Conservation (phyloP, 257 asterid species). For the Solanum verrucosum region DNA sequence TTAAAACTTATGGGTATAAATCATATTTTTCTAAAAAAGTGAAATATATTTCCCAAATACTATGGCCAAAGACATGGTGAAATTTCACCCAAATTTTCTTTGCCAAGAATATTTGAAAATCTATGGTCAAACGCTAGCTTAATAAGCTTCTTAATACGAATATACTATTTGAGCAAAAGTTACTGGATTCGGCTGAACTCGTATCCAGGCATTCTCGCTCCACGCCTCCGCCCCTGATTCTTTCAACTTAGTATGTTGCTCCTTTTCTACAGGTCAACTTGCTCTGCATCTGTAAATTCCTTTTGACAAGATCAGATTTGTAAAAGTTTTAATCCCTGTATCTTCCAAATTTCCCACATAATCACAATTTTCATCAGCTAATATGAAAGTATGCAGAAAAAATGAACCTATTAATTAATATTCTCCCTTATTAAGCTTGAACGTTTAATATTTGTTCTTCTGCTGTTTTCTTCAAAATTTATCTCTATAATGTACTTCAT, state of each 20-base stretch:
- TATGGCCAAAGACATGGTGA: too few species aligned
- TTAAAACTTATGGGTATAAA: too few species aligned
- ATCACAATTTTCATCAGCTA: neutral
- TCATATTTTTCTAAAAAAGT: too few species aligned
- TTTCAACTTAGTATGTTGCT: neutral
- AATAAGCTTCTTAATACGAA: too few species aligned
- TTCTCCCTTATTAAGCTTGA: neutral
- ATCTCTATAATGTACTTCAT: too few species aligned
- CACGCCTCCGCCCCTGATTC: neutral
- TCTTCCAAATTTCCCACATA: neutral
- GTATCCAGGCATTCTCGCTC: neutral
- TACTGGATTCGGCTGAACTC: neutral
- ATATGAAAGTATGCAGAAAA: neutral
- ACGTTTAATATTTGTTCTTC: neutral
- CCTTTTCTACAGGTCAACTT: neutral
- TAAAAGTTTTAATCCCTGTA: neutral
- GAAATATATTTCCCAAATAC: too few species aligned
- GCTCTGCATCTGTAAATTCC: neutral
- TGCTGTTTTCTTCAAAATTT: too few species aligned
- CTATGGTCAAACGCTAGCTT: too few species aligned
- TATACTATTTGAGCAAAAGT: neutral
- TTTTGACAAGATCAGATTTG: neutral
- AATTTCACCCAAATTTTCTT: too few species aligned
- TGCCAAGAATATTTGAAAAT: too few species aligned
- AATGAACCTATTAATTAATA: neutral